Base-by-base conservation (phyloP, 768 basidiomycete genomes). In the Calvatia gigantea region DNA sequence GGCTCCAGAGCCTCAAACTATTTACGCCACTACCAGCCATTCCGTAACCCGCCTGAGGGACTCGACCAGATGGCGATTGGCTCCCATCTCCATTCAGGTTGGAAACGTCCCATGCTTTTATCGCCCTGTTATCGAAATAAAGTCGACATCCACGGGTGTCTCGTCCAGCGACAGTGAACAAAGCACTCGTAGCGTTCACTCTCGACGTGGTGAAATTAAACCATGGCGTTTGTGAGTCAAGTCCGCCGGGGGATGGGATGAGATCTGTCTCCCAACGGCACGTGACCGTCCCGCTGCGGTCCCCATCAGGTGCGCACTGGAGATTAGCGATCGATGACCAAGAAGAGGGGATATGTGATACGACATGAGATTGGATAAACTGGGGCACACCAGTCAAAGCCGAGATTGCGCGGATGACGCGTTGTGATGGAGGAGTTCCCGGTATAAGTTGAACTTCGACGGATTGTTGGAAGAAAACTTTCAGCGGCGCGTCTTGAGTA, bases 111-210 rank as follows among this genome's bases (percentile, higher is more conserved):
- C 44, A 52, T 23, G 51, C 12, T 8, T 33, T 31, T 4, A 58
- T 47, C 6, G 48, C 72, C 56, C 61, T 63, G 42, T 71, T 71
- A 5, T 75, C 80, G 58, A 91, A 84, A 49, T 81, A 75, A 25
- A 91, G 60, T 46, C 79, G 67, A 63, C 90, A 91, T n/a, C 74
- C 74, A 19, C 86, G 81, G 8, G 87, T 86, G 64, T 87, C 84
- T 32, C 66, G 68, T 12, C 84, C 87, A 39, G 69, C 66, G 8
- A 91, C 64, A 2, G 62, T 65, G 56, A 90, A 71, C 23, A 32
- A 17, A 32, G 45, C 37, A 25, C 38, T 53, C 6, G 55, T 37
- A n/a, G 27, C 21, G 29, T 70, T 71, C 3, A 70, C 63, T 7
- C 78, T 73, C 33, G 64, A 64, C 5, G 72, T 58, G 3, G 64